Evolutionary conservation across 2,329 filamentous ascomycete genomes (phyloP).

Genomic region (Ustulina deusta): DNA sequence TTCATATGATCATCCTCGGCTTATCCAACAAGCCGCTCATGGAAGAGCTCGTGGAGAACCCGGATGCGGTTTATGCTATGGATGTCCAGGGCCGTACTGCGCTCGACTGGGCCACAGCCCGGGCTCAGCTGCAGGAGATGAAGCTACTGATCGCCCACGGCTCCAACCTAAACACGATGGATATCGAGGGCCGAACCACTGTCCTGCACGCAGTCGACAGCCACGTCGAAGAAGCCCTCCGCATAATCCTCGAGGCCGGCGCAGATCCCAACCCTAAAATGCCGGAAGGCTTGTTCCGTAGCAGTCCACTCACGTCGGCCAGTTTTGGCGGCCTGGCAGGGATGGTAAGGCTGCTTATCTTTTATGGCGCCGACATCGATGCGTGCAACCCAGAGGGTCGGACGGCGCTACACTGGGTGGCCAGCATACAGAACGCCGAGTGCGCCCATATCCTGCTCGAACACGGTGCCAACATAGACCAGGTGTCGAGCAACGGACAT

Average conservation of each 20-base stretch:
- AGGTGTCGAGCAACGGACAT: background rate
- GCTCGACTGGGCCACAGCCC: background rate
- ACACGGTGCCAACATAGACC: background rate
- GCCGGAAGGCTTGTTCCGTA: background rate
- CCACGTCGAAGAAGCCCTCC: background rate
- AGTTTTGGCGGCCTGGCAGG: background rate
- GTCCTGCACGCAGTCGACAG: background rate
- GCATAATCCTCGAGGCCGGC: background rate
- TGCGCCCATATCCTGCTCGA: background rate
- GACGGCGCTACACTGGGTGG: background rate
- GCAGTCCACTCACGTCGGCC: background rate
- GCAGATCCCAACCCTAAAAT: background rate
- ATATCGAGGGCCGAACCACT: background rate
- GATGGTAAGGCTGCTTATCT: background rate
- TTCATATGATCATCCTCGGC: background rate
- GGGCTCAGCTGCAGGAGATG: background rate
- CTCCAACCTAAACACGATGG: background rate
- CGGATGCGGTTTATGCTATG: background rate
- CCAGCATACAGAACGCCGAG: background rate
- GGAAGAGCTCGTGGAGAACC: background rate
- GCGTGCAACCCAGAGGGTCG: background rate
- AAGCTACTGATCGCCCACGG: background rate
- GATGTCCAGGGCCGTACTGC: background rate
- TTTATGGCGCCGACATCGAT: background rate
- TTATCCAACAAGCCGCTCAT: background rate